Percentiles rank a stretch among this genome's conserved stretches.
Conservation (phyloP, 768 basidiomycete species). For the Mycena albidolilacea region DNA sequence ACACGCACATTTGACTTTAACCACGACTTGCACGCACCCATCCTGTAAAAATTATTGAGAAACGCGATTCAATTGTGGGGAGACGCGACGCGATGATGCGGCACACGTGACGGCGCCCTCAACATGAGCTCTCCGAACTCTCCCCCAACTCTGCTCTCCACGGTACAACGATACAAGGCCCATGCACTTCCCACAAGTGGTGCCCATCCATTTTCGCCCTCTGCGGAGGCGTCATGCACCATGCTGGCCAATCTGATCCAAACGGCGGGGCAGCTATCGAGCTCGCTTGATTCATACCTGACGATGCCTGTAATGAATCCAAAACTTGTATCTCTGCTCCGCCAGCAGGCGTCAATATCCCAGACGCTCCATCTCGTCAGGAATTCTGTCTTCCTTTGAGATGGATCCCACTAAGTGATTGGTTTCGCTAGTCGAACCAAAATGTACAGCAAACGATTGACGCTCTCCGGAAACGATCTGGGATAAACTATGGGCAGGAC, state of each 20-base stretch:
- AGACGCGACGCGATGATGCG: slow-evolving; percentile 29
- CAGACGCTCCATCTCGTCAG: slow-evolving; percentile 69
- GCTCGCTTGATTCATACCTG: slow-evolving; percentile 67
- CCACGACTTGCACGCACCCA: no score
- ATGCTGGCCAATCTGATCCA: slow-evolving; percentile 67
- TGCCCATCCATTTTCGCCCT: slow-evolving; percentile 62
- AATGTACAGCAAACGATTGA: slow-evolving; percentile 65
- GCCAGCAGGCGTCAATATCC: slow-evolving; percentile 71
- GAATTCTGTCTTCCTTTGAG: slow-evolving; percentile 31
- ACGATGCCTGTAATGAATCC: slow-evolving; percentile 70
- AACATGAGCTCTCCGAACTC: slow-evolving; percentile 34
- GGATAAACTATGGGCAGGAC: slow-evolving; percentile 73
- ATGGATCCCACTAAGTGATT: slow-evolving; percentile 37
- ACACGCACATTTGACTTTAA: no score
- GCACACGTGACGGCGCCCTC: slow-evolving; percentile 16
- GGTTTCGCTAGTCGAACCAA: slow-evolving; percentile 64
- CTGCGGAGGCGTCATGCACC: slow-evolving; percentile 57
- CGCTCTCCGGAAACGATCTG: slow-evolving; percentile 61
- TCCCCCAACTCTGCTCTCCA: slow-evolving; percentile 58
- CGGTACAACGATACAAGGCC: slow-evolving; percentile 58
- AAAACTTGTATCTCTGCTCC: slow-evolving; percentile 77
- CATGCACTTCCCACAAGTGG: slow-evolving; percentile 53
- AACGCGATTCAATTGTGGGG: no score
- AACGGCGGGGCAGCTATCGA: slow-evolving; percentile 65
- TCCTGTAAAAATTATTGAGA: no score